Conservation (phyloP, 1,284 basidiomycete species). For the Fomitiporia mediterranea region DNA sequence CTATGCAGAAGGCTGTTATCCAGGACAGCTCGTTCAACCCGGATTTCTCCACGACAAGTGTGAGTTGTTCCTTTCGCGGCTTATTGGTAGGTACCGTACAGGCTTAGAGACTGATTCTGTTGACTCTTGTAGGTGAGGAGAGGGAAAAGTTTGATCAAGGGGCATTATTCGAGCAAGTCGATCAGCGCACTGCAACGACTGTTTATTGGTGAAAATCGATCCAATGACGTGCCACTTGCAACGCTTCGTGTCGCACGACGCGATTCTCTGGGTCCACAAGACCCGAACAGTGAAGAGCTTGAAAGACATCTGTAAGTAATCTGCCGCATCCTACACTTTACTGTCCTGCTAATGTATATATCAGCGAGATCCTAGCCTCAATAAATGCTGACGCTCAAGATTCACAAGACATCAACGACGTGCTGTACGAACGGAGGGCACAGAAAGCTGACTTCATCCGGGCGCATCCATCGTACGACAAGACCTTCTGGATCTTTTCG, state of each 20-base stretch:
- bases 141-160: slow-evolving; percentile 31
- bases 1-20: slow-evolving; percentile 72
- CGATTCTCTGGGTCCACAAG: slow-evolving; percentile 38
- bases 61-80: slow-evolving; percentile 1
- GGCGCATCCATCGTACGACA: slow-evolving; percentile 88
- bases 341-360: not conserved
- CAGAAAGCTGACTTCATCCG: slow-evolving; percentile 86
- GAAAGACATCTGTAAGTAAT: slow-evolving; percentile 64
- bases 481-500: slow-evolving; percentile 85
- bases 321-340: not conserved
- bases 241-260: slow-evolving; percentile 45
- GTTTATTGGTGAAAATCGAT: slow-evolving; percentile 57
- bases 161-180: slow-evolving; percentile 52
- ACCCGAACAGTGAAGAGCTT: slow-evolving; percentile 54
- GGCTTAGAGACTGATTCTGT: not conserved
- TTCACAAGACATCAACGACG: slow-evolving; percentile 54
- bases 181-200: slow-evolving; percentile 58
- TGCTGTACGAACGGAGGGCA: slow-evolving; percentile 69
- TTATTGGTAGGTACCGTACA: no score
- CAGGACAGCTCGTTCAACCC: slow-evolving; percentile 46
- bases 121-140: slow-evolving; percentile 23
- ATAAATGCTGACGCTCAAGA: slow-evolving; percentile 48
- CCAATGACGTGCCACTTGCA: slow-evolving; percentile 59
- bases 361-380: slow-evolving; percentile 62
- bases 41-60: slow-evolving; percentile 10